Evolutionary conservation across 2,329 filamentous ascomycete species (phyloP).

Genomic region (Scortechinia acanthostroma): DNA sequence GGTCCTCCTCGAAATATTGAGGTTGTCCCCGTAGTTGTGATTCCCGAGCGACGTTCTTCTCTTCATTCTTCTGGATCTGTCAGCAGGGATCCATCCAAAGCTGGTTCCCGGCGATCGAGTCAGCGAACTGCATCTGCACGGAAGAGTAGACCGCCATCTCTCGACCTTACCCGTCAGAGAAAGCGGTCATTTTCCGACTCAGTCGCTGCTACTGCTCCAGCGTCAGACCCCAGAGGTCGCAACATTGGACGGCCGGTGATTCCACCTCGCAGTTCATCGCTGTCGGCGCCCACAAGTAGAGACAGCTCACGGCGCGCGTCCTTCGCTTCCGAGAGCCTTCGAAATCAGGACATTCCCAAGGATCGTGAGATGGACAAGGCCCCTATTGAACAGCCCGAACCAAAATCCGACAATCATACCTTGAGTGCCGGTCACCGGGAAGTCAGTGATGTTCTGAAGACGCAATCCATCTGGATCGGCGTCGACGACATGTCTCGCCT

Average conservation of each 20-base stretch:
- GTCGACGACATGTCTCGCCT: neutral
- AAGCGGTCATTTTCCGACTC: neutral
- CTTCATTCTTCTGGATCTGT: conserved; percentile 23
- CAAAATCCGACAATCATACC: neutral
- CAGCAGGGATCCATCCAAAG: conserved; percentile 23
- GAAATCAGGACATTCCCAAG: conserved; percentile 20
- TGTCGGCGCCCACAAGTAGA: conserved; percentile 33
- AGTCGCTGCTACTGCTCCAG: conserved; percentile 9
- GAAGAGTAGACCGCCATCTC: conserved; percentile 17
- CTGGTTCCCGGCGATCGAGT: conserved; percentile 24
- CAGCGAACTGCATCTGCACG: conserved; percentile 23
- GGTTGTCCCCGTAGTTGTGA: conserved; percentile 34
- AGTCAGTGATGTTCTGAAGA: neutral
- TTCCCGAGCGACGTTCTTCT: conserved; percentile 34
- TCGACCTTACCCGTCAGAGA: conserved; percentile 7
- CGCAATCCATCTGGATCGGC: neutral
- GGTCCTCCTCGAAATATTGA: conserved; percentile 20
- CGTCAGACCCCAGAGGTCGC: conserved; percentile 16
- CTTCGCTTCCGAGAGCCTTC: conserved; percentile 29
- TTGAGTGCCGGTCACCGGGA: neutral
- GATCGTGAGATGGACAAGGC: neutral
- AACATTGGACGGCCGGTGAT: conserved; percentile 17
- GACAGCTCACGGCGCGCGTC: conserved; percentile 32
- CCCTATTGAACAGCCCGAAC: neutral
- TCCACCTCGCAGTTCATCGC: conserved; percentile 29